Evolutionary conservation across 345 rosid genomes (phyloP).

Genomic region (Corchorus olitorius): DNA sequence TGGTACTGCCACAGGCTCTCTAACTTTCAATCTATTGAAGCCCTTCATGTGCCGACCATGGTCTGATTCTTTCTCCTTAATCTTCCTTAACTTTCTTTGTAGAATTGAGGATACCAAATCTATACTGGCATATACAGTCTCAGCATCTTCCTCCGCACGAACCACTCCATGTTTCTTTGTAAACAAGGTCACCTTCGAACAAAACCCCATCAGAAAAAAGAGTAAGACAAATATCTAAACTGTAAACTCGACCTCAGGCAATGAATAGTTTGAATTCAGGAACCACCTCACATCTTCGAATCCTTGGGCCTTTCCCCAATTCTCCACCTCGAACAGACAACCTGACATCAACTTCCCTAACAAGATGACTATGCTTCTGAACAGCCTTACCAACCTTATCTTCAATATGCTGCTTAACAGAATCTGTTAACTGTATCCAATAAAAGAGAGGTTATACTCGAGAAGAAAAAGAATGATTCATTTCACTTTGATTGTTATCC

Average conservation of each 20-base stretch:
- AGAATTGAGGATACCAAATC: constrained; percentile 80
- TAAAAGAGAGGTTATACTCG: constrained; percentile 13
- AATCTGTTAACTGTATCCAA: constrained; percentile 60
- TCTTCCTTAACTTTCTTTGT: constrained; percentile 88
- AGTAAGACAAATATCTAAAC: background rate
- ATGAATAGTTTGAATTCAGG: background rate
- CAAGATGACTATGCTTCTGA: constrained; percentile 84
- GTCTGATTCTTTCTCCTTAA: constrained; percentile 93
- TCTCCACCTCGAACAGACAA: constrained; percentile 91
- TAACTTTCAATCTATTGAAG: constrained; percentile 57
- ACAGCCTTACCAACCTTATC: constrained; percentile 89
- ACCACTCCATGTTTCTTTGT: constrained; percentile 93
- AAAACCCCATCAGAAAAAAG: background rate
- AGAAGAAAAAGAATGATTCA: constrained; percentile 1
- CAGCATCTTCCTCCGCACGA: constrained; percentile 92
- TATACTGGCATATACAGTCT: constrained; percentile 71
- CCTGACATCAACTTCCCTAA: constrained; percentile 84
- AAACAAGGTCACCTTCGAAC: constrained; percentile 72
- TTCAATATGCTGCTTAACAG: constrained; percentile 76
- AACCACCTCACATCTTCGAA: constrained; percentile 86
- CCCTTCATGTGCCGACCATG: constrained; percentile 96
- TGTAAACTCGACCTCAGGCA: background rate
- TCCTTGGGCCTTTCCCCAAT: constrained; percentile 86
- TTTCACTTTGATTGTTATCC: background rate
- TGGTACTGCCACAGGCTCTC: constrained; percentile 53